Conservation (phyloP, 768 basidiomycete genomes). For the Psilocybe sp. region DNA sequence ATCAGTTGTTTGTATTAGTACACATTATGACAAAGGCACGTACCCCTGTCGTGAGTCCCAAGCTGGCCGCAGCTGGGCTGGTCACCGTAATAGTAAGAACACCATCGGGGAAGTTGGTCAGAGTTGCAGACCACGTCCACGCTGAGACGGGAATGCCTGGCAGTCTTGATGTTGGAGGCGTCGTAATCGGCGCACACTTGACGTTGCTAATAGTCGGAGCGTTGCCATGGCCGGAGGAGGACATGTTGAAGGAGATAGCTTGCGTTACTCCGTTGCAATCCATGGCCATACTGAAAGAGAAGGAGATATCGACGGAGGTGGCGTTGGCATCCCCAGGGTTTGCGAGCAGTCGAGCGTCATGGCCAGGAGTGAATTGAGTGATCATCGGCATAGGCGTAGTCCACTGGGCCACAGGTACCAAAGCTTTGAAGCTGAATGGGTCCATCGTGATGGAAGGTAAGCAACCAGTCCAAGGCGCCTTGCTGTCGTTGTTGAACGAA, state of each 20-base stretch:
- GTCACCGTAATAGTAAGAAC: conserved; percentile 71
- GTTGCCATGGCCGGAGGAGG: conserved; percentile 60
- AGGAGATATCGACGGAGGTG: conserved; percentile 58
- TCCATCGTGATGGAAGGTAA: conserved; percentile 61
- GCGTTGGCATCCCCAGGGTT: conserved; percentile 46
- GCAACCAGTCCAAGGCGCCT: conserved; percentile 75
- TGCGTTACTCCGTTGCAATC: conserved; percentile 64
- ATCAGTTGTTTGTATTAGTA: background rate
- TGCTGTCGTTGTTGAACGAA: conserved; percentile 56
- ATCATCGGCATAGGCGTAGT: conserved; percentile 66
- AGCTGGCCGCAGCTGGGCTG: conserved; percentile 38
- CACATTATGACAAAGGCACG: conserved; percentile 20
- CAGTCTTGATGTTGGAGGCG: conserved; percentile 48
- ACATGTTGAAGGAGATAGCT: conserved; percentile 64
- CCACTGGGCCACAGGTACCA: conserved; percentile 73
- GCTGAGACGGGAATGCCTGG: conserved; percentile 52
- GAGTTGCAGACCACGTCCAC: conserved; percentile 75
- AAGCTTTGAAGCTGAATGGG: conserved; percentile 76
- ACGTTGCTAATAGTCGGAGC: conserved; percentile 50
- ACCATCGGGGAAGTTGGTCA: conserved; percentile 78
- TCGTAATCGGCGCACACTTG: conserved; percentile 48
- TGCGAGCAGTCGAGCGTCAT: conserved; percentile 70
- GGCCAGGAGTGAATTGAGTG: conserved; percentile 81
- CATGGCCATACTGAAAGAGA: conserved; percentile 84
- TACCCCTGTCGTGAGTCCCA: conserved; percentile 54